These are phyloP conservation scores for Lactarius deliciosus DNA, from an alignment of 768 basidiomycete species.

Conservation along the genomic window DNA sequence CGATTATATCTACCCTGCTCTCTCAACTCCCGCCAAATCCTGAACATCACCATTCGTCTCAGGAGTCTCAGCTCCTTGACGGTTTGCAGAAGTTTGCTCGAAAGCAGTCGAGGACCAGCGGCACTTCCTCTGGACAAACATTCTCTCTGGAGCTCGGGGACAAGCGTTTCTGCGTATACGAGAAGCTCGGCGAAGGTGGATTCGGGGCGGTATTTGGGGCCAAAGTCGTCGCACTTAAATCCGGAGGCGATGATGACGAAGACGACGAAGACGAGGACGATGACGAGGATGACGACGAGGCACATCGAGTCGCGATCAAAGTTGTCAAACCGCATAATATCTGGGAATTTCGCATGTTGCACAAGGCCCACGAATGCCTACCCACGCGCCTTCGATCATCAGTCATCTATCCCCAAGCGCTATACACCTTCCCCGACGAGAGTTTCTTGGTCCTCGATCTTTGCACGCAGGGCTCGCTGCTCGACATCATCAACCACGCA, in stretches of 20 bases:
- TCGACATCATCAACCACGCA: constrained; percentile 89
- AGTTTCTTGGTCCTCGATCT: constrained; percentile 86
- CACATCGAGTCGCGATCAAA: constrained; percentile 81
- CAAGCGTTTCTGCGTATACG: constrained; percentile 64
- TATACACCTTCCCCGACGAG: constrained; percentile 88
- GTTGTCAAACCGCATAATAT: constrained; percentile 83
- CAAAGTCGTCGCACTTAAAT: constrained; percentile 46
- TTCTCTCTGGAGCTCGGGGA: constrained; percentile 63
- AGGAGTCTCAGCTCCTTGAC: constrained; percentile 60
- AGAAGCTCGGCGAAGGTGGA: constrained; percentile 95
- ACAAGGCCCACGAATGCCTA: constrained; percentile 71
- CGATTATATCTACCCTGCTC: constrained; percentile 62
- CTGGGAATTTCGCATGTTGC: constrained; percentile 91
- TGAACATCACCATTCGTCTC: constrained; percentile 59
- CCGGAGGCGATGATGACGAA: constrained; percentile 44
- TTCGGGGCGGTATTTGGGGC: constrained; percentile 96
- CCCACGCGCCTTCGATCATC: constrained; percentile 57
- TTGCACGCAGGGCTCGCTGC: constrained; percentile 87
- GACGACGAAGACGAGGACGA: constrained; percentile 45
- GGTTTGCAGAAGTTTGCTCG: constrained; percentile 71
- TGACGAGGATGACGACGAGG: constrained; percentile 49
- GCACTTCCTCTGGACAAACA: constrained; percentile 38
- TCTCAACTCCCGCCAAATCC: constrained; percentile 59
- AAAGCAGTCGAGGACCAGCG: constrained; percentile 38
- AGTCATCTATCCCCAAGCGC: constrained; percentile 70